Evolutionary conservation across 75 land plant genomes (phyloP).

Genomic region (Picea sitchensis): DNA sequence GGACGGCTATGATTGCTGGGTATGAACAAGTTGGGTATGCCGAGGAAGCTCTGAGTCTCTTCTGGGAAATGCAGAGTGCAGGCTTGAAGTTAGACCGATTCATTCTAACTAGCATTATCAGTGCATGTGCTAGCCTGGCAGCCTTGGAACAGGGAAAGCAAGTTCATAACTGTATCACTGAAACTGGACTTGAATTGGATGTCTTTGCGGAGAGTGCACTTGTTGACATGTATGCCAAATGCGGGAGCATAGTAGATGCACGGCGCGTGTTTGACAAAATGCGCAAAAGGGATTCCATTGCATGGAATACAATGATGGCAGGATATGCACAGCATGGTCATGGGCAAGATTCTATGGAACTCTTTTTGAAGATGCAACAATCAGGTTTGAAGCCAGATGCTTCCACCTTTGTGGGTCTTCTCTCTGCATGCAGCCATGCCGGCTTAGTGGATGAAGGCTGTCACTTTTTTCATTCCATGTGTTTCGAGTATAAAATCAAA

Average conservation of each 20-base stretch:
- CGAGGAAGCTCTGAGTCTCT: conserved; percentile 33
- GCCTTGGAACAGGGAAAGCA: conserved; percentile 21
- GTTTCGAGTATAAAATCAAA: background rate
- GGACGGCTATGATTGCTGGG: conserved; percentile 43
- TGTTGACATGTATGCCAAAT: conserved; percentile 49
- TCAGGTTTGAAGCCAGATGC: conserved; percentile 14
- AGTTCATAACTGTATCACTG: conserved; percentile 36
- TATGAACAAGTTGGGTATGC: conserved; percentile 23
- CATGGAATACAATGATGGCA: conserved; percentile 51
- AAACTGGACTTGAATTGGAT: conserved; percentile 52
- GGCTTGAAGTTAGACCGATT: conserved; percentile 36
- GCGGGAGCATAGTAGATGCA: conserved; percentile 25
- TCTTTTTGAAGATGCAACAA: conserved; percentile 42
- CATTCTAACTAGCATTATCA: conserved; percentile 48
- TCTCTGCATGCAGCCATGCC: conserved; percentile 17
- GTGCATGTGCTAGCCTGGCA: conserved; percentile 33
- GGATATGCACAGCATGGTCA: conserved; percentile 34
- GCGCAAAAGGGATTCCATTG: conserved; percentile 35
- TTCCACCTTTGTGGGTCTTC: background rate
- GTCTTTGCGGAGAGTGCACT: conserved; percentile 45
- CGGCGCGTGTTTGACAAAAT: conserved; percentile 23
- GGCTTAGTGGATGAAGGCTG: background rate
- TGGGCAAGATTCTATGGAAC: conserved; percentile 32
- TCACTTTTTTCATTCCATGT: background rate
- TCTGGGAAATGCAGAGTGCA: conserved; percentile 28